These are phyloP conservation scores for Sporothrix luriei DNA, from an alignment of 2,329 filamentous ascomycete genomes.

Conservation along the genomic window DNA sequence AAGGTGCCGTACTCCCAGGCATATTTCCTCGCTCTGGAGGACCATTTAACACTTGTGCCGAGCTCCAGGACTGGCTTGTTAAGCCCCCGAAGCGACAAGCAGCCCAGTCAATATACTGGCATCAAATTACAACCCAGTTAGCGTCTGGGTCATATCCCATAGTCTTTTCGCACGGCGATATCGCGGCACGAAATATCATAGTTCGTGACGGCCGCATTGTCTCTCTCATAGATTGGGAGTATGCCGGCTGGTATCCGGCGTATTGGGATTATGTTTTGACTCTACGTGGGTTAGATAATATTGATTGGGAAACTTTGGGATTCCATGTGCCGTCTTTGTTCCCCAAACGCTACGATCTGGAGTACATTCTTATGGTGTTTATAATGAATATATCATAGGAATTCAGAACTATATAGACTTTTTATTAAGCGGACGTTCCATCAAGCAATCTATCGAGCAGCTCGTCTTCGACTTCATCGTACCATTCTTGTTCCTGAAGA, in stretches of 20 bases:
- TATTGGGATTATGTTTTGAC: conserved; percentile 45
- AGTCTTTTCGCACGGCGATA: conserved; percentile 52
- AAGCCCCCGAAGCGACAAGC: conserved; percentile 33
- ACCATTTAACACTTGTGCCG: conserved; percentile 35
- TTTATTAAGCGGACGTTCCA: too few species aligned
- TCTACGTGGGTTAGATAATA: conserved; percentile 27
- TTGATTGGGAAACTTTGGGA: conserved; percentile 30
- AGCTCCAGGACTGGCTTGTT: conserved; percentile 39
- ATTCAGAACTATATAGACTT: too few species aligned
- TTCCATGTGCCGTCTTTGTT: conserved; percentile 28
- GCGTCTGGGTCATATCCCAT: conserved; percentile 32
- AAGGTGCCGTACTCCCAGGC: conserved; percentile 37
- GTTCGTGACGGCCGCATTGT: conserved; percentile 46
- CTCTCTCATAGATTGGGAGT: conserved; percentile 55
- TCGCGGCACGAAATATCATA: conserved; percentile 50
- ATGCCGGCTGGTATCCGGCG: conserved; percentile 51
- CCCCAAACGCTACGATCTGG: neutral
- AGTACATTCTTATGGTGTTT: too few species aligned
- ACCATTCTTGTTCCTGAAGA: too few species aligned
- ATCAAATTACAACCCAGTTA: conserved; percentile 38
- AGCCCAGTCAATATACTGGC: conserved; percentile 36
- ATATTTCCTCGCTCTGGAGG: conserved; percentile 37
- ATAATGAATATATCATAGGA: too few species aligned
- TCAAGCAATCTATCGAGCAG: too few species aligned
- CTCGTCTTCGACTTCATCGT: too few species aligned